These are phyloP conservation scores for Parascedosporium putredinis DNA, from an alignment of 2,329 filamentous ascomycete genomes.

Conservation along the genomic window DNA sequence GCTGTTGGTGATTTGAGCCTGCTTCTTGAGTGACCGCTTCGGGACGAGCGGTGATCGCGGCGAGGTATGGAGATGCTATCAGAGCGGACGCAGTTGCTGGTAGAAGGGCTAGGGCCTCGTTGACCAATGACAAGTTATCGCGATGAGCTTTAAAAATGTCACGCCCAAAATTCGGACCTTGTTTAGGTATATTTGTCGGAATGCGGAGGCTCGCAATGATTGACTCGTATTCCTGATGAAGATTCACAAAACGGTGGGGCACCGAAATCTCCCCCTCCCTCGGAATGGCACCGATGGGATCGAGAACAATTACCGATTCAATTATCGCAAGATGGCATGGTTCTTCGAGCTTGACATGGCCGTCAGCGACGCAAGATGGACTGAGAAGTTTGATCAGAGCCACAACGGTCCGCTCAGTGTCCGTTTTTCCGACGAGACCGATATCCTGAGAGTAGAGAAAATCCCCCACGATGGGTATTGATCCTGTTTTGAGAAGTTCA, in stretches of 20 bases:
- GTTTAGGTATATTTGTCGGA: slow-evolving; percentile 15
- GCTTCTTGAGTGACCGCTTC: slow-evolving; percentile 26
- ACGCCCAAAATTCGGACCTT: slow-evolving; percentile 15
- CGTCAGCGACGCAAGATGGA: slow-evolving; percentile 34
- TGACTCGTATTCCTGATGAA: slow-evolving; percentile 75
- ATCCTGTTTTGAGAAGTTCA: background rate
- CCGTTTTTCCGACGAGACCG: slow-evolving; percentile 26
- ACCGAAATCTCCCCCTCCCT: slow-evolving; percentile 32
- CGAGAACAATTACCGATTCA: slow-evolving; percentile 81
- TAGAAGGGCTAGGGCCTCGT: slow-evolving; percentile 60
- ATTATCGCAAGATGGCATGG: slow-evolving; percentile 42
- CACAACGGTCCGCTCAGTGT: slow-evolving; percentile 55
- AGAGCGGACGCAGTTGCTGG: slow-evolving; percentile 79
- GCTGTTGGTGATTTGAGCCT: slow-evolving; percentile 15
- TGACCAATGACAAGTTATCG: slow-evolving; percentile 63
- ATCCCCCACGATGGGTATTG: slow-evolving; percentile 28
- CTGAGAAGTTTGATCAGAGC: slow-evolving; percentile 69
- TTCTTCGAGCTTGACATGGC: background rate
- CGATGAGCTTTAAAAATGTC: slow-evolving; percentile 36
- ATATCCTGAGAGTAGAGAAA: slow-evolving; percentile 31
- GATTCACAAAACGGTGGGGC: slow-evolving; percentile 63
- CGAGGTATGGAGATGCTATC: slow-evolving; percentile 77
- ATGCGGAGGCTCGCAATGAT: slow-evolving; percentile 56
- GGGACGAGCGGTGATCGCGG: slow-evolving; percentile 39
- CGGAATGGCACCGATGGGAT: slow-evolving; percentile 78